Evolutionary conservation across 192 early-diverging fungal genomes (phyloP).

Genomic region (Entophlyctis helioformis): DNA sequence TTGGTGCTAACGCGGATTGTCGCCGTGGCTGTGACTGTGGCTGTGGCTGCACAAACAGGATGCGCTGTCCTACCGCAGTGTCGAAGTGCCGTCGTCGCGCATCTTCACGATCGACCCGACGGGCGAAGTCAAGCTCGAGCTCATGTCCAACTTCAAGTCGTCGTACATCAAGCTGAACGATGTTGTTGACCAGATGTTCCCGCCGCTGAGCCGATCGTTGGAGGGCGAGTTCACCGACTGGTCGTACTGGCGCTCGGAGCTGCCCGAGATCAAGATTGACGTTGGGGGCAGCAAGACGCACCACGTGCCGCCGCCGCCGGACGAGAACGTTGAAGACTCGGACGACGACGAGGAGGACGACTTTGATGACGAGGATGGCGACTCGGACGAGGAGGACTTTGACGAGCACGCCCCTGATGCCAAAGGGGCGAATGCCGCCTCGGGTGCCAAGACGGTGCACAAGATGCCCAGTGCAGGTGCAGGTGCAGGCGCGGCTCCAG

Average conservation of each 20-base stretch:
- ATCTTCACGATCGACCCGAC: slow-evolving; percentile 94
- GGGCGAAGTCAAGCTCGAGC: slow-evolving; percentile 83
- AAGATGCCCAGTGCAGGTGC: no score
- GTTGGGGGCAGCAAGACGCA: neutral
- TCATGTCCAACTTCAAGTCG: slow-evolving; percentile 72
- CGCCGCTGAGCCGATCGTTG: neutral
- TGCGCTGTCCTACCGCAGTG: slow-evolving; percentile 86
- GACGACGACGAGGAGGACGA: neutral
- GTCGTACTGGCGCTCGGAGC: slow-evolving; percentile 12
- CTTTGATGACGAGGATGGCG: slow-evolving; percentile 1
- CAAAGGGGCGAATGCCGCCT: no score
- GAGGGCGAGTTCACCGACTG: slow-evolving; percentile 16
- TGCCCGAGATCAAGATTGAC: slow-evolving; percentile 13
- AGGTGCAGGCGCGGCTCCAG: no score
- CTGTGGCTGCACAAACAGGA: slow-evolving; percentile 28
- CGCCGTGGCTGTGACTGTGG: neutral
- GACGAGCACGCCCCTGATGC: no score
- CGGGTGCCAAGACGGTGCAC: no score
- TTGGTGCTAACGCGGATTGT: no score
- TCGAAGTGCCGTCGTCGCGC: slow-evolving; percentile 81
- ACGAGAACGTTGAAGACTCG: neutral
- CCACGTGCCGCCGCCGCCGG: neutral
- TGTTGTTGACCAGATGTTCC: slow-evolving; percentile 93
- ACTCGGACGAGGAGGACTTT: neutral
- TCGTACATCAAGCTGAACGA: slow-evolving; percentile 78